Evolutionary conservation across 768 basidiomycete genomes (phyloP).

Genomic region (Piloderma croceum): DNA sequence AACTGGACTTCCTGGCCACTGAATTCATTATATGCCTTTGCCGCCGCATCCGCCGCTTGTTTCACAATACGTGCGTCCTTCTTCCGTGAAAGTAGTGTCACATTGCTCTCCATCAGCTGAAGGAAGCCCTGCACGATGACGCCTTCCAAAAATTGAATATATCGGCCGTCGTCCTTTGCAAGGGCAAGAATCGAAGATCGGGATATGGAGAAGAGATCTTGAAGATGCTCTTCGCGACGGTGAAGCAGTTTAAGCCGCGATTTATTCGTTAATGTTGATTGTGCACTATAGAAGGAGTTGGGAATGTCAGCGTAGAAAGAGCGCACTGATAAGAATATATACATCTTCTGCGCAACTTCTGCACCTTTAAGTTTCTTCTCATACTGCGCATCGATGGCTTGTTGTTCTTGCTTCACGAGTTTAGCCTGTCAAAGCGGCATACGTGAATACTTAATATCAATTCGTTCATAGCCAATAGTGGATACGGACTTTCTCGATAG

Average conservation of each 20-base stretch:
- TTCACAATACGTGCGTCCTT: constrained; percentile 58
- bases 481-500: constrained; percentile 83
- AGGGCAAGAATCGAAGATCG: constrained; percentile 59
- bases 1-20: constrained; percentile 63
- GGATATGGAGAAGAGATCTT: constrained; percentile 78
- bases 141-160: constrained; percentile 77
- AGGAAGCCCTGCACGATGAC: constrained; percentile 83
- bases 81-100: constrained; percentile 61
- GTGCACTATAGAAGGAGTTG: constrained; percentile 50
- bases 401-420: constrained; percentile 93
- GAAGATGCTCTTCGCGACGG: constrained; percentile 86
- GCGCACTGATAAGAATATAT: constrained; percentile 21
- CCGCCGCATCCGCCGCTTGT: constrained; percentile 62
- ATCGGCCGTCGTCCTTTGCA: constrained; percentile 59
- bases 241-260: constrained; percentile 88
- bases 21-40: constrained; percentile 64
- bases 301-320: neutral
- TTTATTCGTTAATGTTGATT: constrained; percentile 95
- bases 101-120: constrained; percentile 69
- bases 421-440: constrained; percentile 61
- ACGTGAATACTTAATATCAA: neutral
- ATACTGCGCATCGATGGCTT: constrained; percentile 87
- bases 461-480: neutral
- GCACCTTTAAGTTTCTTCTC: constrained; percentile 96
- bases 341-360: constrained; percentile 97